Conservation (phyloP, 129 eudicot species). For the Tagetes erecta region DNA sequence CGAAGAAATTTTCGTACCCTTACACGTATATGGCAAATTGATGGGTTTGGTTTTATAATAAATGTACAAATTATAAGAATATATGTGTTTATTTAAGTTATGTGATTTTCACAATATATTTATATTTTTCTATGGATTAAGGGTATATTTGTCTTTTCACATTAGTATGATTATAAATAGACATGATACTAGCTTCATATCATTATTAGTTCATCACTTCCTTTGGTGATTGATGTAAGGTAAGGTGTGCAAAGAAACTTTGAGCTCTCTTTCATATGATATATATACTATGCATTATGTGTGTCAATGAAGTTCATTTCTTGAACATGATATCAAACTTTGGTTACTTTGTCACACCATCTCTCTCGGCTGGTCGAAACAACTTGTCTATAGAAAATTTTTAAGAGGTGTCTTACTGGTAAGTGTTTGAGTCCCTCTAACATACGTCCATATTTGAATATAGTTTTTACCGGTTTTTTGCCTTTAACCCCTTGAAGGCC, state of each 20-base stretch:
- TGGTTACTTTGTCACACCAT: neutral
- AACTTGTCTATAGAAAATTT: neutral
- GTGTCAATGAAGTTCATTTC: conserved; percentile 12
- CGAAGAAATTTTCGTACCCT: conserved; percentile 24
- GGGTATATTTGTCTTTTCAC: conserved; percentile 36
- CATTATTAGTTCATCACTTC: conserved; percentile 18
- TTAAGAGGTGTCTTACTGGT: neutral
- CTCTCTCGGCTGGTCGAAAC: neutral
- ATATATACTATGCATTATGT: conserved; percentile 7
- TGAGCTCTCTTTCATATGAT: neutral
- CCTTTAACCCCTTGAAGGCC: neutral
- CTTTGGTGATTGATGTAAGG: conserved; percentile 10
- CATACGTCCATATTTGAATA: neutral
- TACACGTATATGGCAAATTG: conserved; percentile 53
- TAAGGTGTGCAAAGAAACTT: conserved; percentile 26
- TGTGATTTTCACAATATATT: conserved; percentile 23
- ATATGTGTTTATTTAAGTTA: conserved; percentile 7
- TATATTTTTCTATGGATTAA: conserved; percentile 4
- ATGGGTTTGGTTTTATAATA: conserved; percentile 21
- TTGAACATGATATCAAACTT: conserved; percentile 1
- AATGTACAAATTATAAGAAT: conserved; percentile 27
- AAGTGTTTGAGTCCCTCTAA: neutral
- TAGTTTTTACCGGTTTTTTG: neutral
- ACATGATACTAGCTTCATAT: conserved; percentile 11
- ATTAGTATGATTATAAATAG: conserved; percentile 17